Evolutionary conservation across 176 grass and related monocot genomes (phyloP), one percentile per base, ranked within the genome.

Genomic region (Oryza punctata): DNA sequence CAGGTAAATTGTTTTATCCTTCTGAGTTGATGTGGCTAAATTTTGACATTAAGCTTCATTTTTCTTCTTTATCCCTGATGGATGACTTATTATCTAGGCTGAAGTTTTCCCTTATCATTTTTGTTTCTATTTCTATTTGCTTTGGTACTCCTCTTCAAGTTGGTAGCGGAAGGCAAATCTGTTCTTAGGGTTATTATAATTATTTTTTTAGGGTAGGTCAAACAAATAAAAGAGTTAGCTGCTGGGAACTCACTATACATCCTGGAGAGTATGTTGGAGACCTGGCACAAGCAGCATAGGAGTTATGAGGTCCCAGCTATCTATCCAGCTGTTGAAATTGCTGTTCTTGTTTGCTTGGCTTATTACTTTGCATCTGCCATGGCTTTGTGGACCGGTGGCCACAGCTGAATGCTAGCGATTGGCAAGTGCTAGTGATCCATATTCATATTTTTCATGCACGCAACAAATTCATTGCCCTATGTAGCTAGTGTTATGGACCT

Each of bases 1-100:
- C 96, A 98, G 91, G 93, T 98, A 89, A 65, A 5, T 81, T 65
- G 7, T 25, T 40, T 83, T 49, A 9, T 77, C 63, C 30, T 82
- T 79, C 67, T 72, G 12, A 13, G 19, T 63, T 69, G 12, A 23
- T 78, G 13, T 59, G 18, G 70, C 21, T 86, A 19, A 6, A 54
- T 72, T 78, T 83, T 28, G 35, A 88, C 15, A 78, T 69, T 33
- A 27, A 41, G 32, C 41, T 45, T 71, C 8, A 18, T 29, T 29
- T 75, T 50, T 1, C 16, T 5, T 12, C 7, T 68, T 57, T 60
- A 60, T 60, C 28, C 54, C 65, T 54, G 18, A 77, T 72, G 21
- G 26, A 37, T 40, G 10, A 76, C 5, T 44, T 89, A 2, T 76
- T 50, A 50, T 70, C 69, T 54, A 18, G 60, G 12, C 59, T 40